Evolutionary conservation across 2,329 filamentous ascomycete species (phyloP), one percentile per base, ranked within the genome.

Genomic region (Diaporthe aspalathi): DNA sequence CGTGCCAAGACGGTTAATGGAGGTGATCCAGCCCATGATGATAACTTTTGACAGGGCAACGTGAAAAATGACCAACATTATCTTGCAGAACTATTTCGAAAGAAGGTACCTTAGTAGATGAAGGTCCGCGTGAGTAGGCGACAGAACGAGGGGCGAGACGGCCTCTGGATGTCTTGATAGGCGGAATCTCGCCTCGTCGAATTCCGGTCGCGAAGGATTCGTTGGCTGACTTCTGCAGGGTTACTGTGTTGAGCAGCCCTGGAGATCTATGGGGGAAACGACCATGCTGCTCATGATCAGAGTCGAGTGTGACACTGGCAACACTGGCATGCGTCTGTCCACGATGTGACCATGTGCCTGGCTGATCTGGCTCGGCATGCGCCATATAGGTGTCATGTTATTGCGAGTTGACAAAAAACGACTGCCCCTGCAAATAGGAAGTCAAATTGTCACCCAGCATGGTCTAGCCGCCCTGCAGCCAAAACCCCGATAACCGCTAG

Each of bases 271-370:
- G 29, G 29, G 20, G 14, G 5, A 49, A 24, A n/a, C 27, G 27
- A 35, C 43, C 29, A 38, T 27, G 29, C 27, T 38, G 29, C 29
- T 38, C 45, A 14, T 38, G 1, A 14, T 50, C 38, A 32, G 29
- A 65, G 45, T 11, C n/a, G 3, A 29, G 29, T 63, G 60, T 47
- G 27, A 49, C 29, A 63, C 16, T 47, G 57, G 57, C 27, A 63
- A 20, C 57, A 17, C n/a, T n/a, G n/a, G n/a, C n/a, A n/a, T 24
- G 60, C 9, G 12, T 63, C 17, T 49, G 27, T 43, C 27, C 43
- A 16, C 60, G 60, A 63, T 50, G 60, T 63, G 60, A 49, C 60
- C 43, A 63, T 27, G 60, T 63, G 35, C 43, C 60, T 63, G 60
- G 60, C 14, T 63, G 57, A 45, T 45, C 57, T 63, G 20, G 22